These are phyloP conservation scores for Cystobasidium onofrii DNA, from an alignment of 768 basidiomycete genomes.

Conservation along the genomic window DNA sequence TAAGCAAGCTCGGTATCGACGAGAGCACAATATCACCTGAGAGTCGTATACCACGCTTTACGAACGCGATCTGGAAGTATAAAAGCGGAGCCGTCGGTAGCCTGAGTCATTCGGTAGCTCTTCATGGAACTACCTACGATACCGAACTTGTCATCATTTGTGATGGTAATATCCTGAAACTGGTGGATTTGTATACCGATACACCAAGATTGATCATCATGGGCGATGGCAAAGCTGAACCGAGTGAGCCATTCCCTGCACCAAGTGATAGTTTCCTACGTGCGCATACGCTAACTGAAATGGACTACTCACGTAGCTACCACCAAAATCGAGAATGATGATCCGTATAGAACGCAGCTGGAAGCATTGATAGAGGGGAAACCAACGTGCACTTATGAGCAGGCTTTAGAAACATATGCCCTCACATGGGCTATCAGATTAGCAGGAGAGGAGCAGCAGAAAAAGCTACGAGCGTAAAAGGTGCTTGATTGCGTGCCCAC, in stretches of 20 bases:
- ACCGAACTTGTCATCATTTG: slow-evolving; percentile 33
- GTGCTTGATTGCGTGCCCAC: background rate
- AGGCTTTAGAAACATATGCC: slow-evolving; percentile 36
- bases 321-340: slow-evolving; percentile 67
- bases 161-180: slow-evolving; percentile 33
- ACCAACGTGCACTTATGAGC: slow-evolving; percentile 31
- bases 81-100: slow-evolving; percentile 84
- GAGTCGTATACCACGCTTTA: slow-evolving; percentile 85
- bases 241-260: slow-evolving; percentile 10
- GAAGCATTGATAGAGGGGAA: slow-evolving; percentile 18
- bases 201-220: slow-evolving; percentile 20
- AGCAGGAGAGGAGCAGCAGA: slow-evolving; percentile 28
- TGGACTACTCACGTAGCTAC: slow-evolving; percentile 58
- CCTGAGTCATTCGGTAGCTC: slow-evolving; percentile 76
- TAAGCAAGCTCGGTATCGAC: slow-evolving; percentile 73
- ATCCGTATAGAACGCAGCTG: slow-evolving; percentile 57
- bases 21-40: slow-evolving; percentile 65
- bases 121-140: slow-evolving; percentile 86
- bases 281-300: no score
- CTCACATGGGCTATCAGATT: slow-evolving; percentile 38
- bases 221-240: background rate
- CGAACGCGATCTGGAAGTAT: slow-evolving; percentile 92
- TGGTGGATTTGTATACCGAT: slow-evolving; percentile 25
- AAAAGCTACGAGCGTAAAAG: background rate
- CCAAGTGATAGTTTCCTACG: no score